Evolutionary conservation across 306 rosid species (phyloP), one percentile per base, ranked within the genome.

Genomic region (Malus orientalis): DNA sequence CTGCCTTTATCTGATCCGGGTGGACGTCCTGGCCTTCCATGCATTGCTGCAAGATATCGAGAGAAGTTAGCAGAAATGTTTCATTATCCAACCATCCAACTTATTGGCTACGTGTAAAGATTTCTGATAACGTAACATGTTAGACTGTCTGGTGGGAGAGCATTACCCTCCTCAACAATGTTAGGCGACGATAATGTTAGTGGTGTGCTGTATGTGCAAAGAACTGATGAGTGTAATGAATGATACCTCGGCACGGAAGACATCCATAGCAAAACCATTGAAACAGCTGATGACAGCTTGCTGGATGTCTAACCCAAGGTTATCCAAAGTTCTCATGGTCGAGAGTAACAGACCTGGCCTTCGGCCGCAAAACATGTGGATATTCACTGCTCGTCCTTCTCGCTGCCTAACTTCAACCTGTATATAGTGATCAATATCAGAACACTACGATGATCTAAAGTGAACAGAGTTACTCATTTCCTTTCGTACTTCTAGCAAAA

Each of bases 251-350:
- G 99, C 97, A 63, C 93, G 89, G 88, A 95, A 95, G 53, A 95
- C 87, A 67, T 95, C 99, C 77, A 95, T 84, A 77, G 99, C 99
- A 76, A 95, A 95, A 32, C 97, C 99, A 77, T 95, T 92, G 84
- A 95, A 95, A 86, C 99, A 95, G 79, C 99, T 95, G 67, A 95
- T 92, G 45, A 95, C 99, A 67, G 99, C 99, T 70, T 95, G 99
- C 80, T 95, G 99, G 81, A 95, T 87, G 79, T 95, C 99, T 85
- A 95, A 77, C 60, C 99, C 99, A 4, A 95, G 93, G 85, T 77
- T 89, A 68, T 95, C 99, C 84, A 95, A 75, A 71, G 97, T 93
- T 84, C 88, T 90, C 92, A 95, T 88, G 67, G 97, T 88, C 67
- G 99, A 92, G 54, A 95, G 92, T 85, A 95, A 79, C 73, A 95